Evolutionary conservation across 2,329 filamentous ascomycete species (phyloP).

Genomic region (Cladosporium halotolerans): DNA sequence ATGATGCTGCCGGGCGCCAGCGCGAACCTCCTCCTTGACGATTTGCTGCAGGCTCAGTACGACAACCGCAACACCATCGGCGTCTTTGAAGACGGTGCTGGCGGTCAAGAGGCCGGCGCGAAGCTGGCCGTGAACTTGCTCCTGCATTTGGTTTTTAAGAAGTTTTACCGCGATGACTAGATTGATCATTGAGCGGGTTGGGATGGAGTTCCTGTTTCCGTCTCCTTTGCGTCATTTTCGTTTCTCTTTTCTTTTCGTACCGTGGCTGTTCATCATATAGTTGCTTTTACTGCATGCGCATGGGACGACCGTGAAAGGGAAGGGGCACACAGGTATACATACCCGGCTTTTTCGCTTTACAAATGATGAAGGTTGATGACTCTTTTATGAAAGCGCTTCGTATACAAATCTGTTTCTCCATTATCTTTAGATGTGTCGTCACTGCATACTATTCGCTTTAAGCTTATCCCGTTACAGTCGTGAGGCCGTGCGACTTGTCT

Average conservation of each 20-base stretch:
- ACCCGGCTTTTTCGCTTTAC: constrained; percentile 3
- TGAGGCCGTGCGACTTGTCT: no score
- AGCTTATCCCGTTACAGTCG: no score
- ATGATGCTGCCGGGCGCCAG: constrained; percentile 95
- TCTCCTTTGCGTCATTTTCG: neutral
- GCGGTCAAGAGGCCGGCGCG: constrained; percentile 40
- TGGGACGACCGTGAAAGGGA: neutral
- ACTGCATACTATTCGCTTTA: no score
- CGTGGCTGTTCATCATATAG: neutral
- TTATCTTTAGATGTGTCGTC: no score
- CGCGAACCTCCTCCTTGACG: constrained; percentile 82
- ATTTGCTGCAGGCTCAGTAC: constrained; percentile 92
- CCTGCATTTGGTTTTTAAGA: constrained; percentile 95
- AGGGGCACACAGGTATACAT: constrained; percentile 5
- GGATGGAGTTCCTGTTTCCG: neutral
- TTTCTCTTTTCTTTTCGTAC: neutral
- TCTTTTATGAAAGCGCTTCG: neutral
- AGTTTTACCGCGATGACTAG: constrained; percentile 66
- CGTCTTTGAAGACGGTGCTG: constrained; percentile 57
- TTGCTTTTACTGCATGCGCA: neutral
- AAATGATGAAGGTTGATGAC: constrained; percentile 12
- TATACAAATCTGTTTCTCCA: no score
- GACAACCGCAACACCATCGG: constrained; percentile 96
- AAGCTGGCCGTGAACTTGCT: constrained; percentile 94
- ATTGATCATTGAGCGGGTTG: neutral